Evolutionary conservation across 768 basidiomycete species (phyloP).

Genomic region (Leccinum sublutescens): DNA sequence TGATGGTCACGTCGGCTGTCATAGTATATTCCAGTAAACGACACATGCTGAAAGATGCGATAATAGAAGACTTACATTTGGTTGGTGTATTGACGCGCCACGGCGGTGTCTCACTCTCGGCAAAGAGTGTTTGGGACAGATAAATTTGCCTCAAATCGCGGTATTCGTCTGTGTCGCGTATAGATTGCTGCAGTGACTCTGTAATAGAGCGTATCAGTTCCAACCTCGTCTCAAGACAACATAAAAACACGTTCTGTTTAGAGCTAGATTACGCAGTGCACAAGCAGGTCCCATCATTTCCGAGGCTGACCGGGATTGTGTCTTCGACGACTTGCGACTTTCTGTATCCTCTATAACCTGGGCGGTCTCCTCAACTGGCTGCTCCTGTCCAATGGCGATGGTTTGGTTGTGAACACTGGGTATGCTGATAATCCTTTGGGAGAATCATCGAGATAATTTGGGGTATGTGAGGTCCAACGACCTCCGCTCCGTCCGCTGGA

Average conservation of each 20-base stretch:
- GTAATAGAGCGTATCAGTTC: background rate
- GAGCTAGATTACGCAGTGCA: conserved; percentile 22
- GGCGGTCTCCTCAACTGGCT: too few species aligned
- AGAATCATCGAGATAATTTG: background rate
- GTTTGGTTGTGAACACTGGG: background rate
- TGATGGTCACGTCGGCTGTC: too few species aligned
- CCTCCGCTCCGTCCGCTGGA: background rate
- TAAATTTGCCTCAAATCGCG: background rate
- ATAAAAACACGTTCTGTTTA: conserved; percentile 7
- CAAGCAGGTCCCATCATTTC: conserved; percentile 26
- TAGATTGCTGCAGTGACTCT: background rate
- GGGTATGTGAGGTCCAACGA: background rate
- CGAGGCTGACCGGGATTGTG: conserved; percentile 11
- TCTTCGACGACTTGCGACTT: background rate
- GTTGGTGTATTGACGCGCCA: background rate
- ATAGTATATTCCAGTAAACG: too few species aligned
- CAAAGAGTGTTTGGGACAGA: background rate
- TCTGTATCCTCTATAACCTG: background rate
- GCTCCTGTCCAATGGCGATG: background rate
- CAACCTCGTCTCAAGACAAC: background rate
- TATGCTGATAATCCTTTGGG: background rate
- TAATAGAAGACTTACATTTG: background rate
- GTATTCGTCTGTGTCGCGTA: background rate
- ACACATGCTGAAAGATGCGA: background rate
- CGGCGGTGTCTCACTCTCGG: background rate